Base-by-base conservation (phyloP, 768 basidiomycete species). In the Suillus subluteus region DNA sequence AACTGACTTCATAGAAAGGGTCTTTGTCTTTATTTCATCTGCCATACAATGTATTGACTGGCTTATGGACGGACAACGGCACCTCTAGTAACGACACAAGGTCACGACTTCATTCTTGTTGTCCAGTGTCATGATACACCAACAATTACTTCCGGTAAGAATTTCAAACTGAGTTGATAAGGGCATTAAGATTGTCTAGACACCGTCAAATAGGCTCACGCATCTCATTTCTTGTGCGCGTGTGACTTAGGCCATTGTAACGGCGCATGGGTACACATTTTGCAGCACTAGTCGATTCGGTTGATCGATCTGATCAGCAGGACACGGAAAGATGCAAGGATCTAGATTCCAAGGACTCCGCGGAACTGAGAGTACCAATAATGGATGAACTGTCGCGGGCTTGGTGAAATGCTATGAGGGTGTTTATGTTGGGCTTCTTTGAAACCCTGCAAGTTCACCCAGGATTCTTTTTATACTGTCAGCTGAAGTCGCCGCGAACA, bases 81-180 rank as follows among this genome's bases (percentile, higher is more conserved):
- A 15, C 23, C 6, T 7, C 37, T 38, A 41, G 41, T 30, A 8
- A 61, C 5, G 40, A 26, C 55, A 41, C 4, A 23, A 18, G 38
- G 58, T 15, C 7, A 3, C 23, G 12, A 59, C 38, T 18, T 23
- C 38, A 30, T 41, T 9, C 40, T 41, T 16, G 16, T 21, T 41
- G 40, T 30, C 26, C 9, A 41, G n/a, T 18, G 7, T 40, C 23
- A 35, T 58, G 35, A 21, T 37, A 38, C 37, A 37, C 18, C 6
- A 6, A 37, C 55, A n/a, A 56, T n/a, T 21, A 61, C 26, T 61
- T 61, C 59, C 40, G 59, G 40, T 61, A 61, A 43, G 26, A 21
- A 21, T 61, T 41, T 43, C 40, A 26, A 61, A 41, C 40, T 13
- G 15, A 12, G 7, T 40, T n/a, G 38, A 59, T 40, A 30, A 43